These are phyloP conservation scores for Klebsormidium nitens DNA, from an alignment of 139 green algal species.

Conservation along the genomic window DNA sequence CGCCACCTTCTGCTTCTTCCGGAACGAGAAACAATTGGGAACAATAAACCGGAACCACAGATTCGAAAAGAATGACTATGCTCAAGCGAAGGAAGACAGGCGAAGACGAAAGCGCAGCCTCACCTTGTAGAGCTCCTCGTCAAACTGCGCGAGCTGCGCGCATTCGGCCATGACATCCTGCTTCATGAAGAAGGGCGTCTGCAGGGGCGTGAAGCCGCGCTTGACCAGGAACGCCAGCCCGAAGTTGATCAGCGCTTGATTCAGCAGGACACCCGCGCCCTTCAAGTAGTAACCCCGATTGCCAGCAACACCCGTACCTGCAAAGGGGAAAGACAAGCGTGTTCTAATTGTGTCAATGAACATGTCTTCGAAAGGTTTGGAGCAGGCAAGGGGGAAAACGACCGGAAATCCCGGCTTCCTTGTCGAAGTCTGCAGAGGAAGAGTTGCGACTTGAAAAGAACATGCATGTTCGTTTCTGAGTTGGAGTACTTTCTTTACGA, in stretches of 20 bases:
- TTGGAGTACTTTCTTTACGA: no score
- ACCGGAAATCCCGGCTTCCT: no score
- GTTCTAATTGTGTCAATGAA: no score
- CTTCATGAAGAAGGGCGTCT: conserved; percentile 91
- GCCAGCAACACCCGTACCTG: conserved; percentile 59
- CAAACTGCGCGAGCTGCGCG: conserved; percentile 97
- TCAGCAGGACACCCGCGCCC: conserved; percentile 87
- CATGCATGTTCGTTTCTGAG: no score
- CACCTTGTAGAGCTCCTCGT: conserved; percentile 98
- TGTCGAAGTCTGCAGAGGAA: no score
- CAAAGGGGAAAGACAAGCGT: conserved; percentile 1
- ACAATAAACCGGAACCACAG: no score
- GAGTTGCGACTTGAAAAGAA: no score
- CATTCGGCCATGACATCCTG: conserved; percentile 95
- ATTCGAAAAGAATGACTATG: no score
- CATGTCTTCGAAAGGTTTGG: no score
- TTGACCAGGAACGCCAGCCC: conserved; percentile 55
- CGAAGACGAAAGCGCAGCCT: conserved; percentile 27
- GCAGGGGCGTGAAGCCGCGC: conserved; percentile 72
- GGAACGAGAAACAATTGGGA: no score
- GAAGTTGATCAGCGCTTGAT: conserved; percentile 90
- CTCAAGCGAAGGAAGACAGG: background rate
- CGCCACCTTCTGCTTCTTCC: no score
- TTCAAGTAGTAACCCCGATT: conserved; percentile 90
- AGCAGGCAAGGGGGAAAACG: no score